Base-by-base conservation (phyloP, 1,284 basidiomycete species). In the Phellinidium pouzarii region DNA sequence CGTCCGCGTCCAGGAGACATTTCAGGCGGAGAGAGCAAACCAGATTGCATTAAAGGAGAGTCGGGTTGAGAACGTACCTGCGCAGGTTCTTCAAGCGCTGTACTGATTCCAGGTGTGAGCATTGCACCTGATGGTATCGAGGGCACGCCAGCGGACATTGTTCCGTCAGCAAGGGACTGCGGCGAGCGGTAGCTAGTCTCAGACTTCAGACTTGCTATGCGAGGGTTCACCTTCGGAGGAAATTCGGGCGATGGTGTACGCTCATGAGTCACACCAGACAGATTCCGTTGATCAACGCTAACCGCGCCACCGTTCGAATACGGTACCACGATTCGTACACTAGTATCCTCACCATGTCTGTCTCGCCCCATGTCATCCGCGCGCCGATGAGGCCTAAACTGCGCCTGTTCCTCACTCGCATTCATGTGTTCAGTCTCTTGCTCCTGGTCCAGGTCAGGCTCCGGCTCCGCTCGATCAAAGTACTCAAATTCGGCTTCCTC, bases 401-500 rank as follows among this genome's bases (percentile, higher is more conserved):
- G 29, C 1, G 4, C 36, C 47, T 40, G 22, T 22, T 40, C 19
- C 14, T 23, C 14, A 22, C 29, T 6, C 11, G 20, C 34, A 12
- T 37, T 17, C 34, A 25, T 52, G 26, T 36, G 44, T 7, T 44
- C 42, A 7, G 17, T 26, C 25, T 44, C 31, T 17, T 25, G 46
- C 1, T 12, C 27, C 17, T 54, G n/a, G 17, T 45, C 31, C 19
- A 31, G 20, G 9, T 43, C 22, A 14, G 11, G 26, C 14, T 34
- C 37, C 29, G 29, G 29, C 27, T 36, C 52, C 11, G 27, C 27
- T 7, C n/a, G 25, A 26, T 71, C 77, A 61, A 83, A 82, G 64
- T 82, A 81, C 60, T 85, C 82, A 56, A 77, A 78, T 4, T 76
- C 76, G 53, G 80, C 79, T 55, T 74, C 77, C 47, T 76, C 69